These are phyloP conservation scores for Stylosanthes scabra DNA, from an alignment of 331 rosid genomes.

Conservation along the genomic window DNA sequence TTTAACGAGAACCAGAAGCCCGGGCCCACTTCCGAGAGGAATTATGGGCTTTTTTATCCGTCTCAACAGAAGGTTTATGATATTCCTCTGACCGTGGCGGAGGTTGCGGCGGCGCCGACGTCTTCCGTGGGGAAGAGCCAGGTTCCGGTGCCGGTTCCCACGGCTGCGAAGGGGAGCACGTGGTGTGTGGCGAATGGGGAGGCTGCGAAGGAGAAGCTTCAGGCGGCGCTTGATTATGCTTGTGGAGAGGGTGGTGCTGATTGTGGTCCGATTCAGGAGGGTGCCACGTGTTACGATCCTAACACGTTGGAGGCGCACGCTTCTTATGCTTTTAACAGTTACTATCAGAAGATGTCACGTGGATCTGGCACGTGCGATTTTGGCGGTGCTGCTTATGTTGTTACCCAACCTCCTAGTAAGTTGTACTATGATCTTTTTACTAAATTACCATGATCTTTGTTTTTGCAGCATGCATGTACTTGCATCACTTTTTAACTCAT, in stretches of 20 bases:
- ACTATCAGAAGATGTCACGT: conserved; percentile 82
- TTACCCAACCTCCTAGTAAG: conserved; percentile 84
- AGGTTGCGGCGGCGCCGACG: conserved; percentile 1
- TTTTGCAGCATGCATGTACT: not conserved
- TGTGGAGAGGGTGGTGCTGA: conserved; percentile 94
- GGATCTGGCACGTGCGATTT: conserved; percentile 75
- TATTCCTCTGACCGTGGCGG: conserved; percentile 47
- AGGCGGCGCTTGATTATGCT: conserved; percentile 72
- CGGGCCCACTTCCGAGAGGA: conserved; percentile 86
- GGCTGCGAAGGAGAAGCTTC: conserved; percentile 55
- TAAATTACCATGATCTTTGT: not conserved
- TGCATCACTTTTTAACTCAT: not conserved
- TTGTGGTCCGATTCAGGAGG: conserved; percentile 73
- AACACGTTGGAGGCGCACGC: conserved; percentile 87
- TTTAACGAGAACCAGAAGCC: conserved; percentile 77
- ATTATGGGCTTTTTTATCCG: conserved; percentile 84
- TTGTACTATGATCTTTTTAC: not conserved
- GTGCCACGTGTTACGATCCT: conserved; percentile 83
- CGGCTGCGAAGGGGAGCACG: not conserved
- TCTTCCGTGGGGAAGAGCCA: conserved; percentile 46
- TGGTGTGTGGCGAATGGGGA: conserved; percentile 88
- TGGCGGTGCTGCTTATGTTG: conserved; percentile 89
- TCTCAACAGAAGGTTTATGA: conserved; percentile 63
- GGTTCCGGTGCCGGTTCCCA: conserved; percentile 34
- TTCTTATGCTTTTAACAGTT: conserved; percentile 87